Base-by-base conservation (phyloP, 805 yeast genomes). In the Candida tammaniensis region DNA sequence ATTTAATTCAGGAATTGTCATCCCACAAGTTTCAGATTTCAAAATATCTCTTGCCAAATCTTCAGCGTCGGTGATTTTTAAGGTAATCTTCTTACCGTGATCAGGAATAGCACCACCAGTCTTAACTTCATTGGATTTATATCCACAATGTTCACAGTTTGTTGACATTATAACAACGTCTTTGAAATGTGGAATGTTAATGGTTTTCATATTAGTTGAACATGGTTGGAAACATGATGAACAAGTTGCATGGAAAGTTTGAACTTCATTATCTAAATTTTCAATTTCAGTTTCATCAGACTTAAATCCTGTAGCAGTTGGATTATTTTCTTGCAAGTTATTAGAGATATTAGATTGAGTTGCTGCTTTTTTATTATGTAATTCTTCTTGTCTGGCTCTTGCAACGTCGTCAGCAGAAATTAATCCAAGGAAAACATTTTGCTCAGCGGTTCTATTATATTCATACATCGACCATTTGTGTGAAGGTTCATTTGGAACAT, bases 161-260 rank as follows among this genome's bases (percentile, higher is more conserved):
- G 98, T 93, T 31, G 94, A 83, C 98, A 93, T 93, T 50, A 93
- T 77, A 40, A 93, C 83, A 25, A 93, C 99, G 47, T 93, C 98
- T 64, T 91, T 89, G 75, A 93, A 93, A 64, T 93, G 98, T 14
- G 99, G 99, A 47, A 93, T 93, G 58, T 87, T 82, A 15, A 93
- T 96, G 24, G 88, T 77, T 67, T 93, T 93, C 99, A 93, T 93
- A 56, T 89, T 94, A 2, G 99, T 93, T 36, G 79, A 86, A 59
- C 96, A 85, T 9, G 80, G 78, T 38, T 74, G 75, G 47, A 72
- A 76, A 61, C 99, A 93, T 13, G 93, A 76, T 7, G 98, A 91
- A 61, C 99, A 93, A 7, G 95, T 76, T 4, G 97, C 96, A 27
- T 73, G 72, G 68, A 93, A 93, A 7, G 91, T 82, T 61, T 93